Conservation (phyloP, 225 moss, liverwort and hornwort genomes). For the Pseudisothecium myosuroides region DNA sequence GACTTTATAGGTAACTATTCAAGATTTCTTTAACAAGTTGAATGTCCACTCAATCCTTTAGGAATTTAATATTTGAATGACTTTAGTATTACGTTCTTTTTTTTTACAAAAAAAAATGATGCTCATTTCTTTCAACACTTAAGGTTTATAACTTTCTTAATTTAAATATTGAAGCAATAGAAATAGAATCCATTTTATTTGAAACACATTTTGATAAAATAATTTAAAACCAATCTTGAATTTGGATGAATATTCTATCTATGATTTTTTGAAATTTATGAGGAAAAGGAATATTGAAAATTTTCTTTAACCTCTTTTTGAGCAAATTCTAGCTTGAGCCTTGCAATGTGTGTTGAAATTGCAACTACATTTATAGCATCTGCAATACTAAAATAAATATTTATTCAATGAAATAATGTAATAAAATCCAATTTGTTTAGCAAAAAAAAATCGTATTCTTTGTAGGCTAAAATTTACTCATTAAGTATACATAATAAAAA, state of each 20-base stretch:
- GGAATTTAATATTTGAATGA: too few relatives aligned
- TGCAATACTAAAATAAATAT: background rate
- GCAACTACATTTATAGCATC: constrained; percentile 16
- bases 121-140: background rate
- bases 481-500: too few relatives aligned
- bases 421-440: accelerated
- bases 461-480: background rate
- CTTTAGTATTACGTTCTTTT: too few relatives aligned
- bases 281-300: too few relatives aligned
- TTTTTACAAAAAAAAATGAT: background rate
- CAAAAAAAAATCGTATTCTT: accelerated
- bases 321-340: constrained; percentile 31
- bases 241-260: too few relatives aligned
- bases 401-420: background rate
- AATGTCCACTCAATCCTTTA: background rate
- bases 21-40: background rate
- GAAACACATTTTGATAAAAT: background rate
- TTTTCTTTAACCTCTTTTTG: background rate
- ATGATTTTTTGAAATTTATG: background rate
- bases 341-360: constrained; percentile 11
- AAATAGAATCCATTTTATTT: background rate
- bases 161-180: too few relatives aligned
- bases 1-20: background rate
- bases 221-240: background rate
- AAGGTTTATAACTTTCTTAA: accelerated